These are phyloP conservation scores for Pseudotsuga menziesii DNA, from an alignment of 75 land plant species.

Conservation along the genomic window DNA sequence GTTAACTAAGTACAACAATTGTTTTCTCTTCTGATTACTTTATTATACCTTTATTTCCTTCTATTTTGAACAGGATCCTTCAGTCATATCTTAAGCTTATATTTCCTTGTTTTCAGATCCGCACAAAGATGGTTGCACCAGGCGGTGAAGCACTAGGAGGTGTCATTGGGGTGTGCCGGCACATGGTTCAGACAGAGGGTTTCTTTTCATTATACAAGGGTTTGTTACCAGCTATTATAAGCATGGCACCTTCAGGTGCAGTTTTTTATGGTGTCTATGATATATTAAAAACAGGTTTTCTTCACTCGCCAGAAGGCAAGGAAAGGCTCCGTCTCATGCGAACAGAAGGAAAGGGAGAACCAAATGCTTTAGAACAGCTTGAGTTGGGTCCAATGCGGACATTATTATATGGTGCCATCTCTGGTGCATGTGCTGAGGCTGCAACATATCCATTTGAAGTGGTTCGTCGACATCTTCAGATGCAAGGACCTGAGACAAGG, in stretches of 20 bases:
- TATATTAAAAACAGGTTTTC: conserved; percentile 67
- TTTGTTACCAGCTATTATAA: conserved; percentile 56
- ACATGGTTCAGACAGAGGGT: conserved; percentile 78
- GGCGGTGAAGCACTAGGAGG: conserved; percentile 90
- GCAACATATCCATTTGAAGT: conserved; percentile 94
- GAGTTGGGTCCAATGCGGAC: conserved; percentile 80
- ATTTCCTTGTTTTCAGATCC: conserved; percentile 47
- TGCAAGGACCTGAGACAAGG: conserved; percentile 58
- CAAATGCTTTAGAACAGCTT: conserved; percentile 66
- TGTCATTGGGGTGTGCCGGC: conserved; percentile 62
- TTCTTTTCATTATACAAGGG: conserved; percentile 67
- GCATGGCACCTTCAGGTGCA: conserved; percentile 84
- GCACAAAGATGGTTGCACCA: conserved; percentile 78
- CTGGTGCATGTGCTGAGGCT: conserved; percentile 84
- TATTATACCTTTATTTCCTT: not conserved
- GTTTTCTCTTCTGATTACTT: too few relatives aligned
- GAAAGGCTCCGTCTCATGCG: conserved; percentile 33
- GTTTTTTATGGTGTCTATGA: conserved; percentile 94
- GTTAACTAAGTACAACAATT: too few relatives aligned
- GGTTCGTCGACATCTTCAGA: conserved; percentile 77
- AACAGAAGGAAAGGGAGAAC: conserved; percentile 30
- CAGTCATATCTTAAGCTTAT: not conserved
- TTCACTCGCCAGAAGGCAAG: conserved; percentile 77
- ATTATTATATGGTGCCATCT: conserved; percentile 79
- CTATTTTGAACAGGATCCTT: not conserved